Evolutionary conservation across 495 filamentous ascomycete genomes (phyloP), one percentile per base, ranked within the genome.

Genomic region (Trichoderma orchidacearum): DNA sequence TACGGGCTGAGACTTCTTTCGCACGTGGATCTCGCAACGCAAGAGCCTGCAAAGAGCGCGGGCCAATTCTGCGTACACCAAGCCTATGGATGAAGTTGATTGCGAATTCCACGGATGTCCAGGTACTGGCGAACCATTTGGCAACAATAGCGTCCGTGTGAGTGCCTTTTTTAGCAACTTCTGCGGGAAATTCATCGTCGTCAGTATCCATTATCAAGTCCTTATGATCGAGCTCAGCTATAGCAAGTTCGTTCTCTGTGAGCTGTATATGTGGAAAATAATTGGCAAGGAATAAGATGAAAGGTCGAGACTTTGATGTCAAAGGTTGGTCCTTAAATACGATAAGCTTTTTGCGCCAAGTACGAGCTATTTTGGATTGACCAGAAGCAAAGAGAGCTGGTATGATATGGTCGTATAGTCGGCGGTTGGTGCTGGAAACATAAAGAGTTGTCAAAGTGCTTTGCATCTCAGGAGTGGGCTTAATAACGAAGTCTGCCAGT

Each of bases 1-100:
- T 74, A 30, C 78, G 80, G 4, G 70, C 60, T 15, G 74, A 56
- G 41, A 92, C 66, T 9, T 76, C 74, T 21, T 74, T 68, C 2
- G 80, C 61, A 1, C 75, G 76, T 18, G 72, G 66, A 21, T 85
- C 77, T 61, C 86, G 73, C 3, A 80, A 58, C 11, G 82, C 85
- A 66, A 95, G 77, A 31, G 88, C 82, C 51, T 86, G 82, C 50
- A 93, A 56, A 3, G 87, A 83, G 11, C 85, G 70, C 1, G 88
- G 85, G 8, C 89, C 88, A 58, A 93, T 84, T 18, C 72, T 68
- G 32, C 80, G 69, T 12, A 88, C 71, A 2, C 82, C 81, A 54
- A 92, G 76, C 62, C 84, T 80, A 35, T 72, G 74, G 25, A 93
- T 68, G 0, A 80, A 74, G 35, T 75, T 75, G 27, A 90, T 78